These are phyloP conservation scores for Globisporangium perplexum DNA, from an alignment of 352 stramenopile species.

Conservation along the genomic window DNA sequence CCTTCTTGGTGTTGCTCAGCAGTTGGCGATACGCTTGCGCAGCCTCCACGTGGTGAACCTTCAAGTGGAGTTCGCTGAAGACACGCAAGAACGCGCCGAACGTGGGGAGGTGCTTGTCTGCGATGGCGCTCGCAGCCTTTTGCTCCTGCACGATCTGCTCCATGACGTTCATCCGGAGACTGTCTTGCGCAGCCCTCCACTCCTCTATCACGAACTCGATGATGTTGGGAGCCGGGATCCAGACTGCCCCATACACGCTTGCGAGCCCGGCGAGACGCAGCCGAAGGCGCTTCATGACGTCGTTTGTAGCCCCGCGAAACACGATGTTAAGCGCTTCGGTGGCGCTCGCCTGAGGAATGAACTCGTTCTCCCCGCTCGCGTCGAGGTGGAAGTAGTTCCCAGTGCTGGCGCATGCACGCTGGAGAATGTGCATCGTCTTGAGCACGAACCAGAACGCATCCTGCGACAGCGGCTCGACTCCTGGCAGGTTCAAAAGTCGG, in stretches of 20 bases:
- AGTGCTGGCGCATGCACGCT: constrained; percentile 26
- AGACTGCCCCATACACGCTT: constrained; percentile 46
- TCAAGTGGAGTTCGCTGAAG: constrained; percentile 26
- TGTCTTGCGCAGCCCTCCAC: constrained; percentile 27
- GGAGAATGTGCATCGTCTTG: constrained; percentile 38
- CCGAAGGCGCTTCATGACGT: constrained; percentile 36
- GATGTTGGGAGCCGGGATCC: constrained; percentile 44
- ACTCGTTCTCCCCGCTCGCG: constrained; percentile 37
- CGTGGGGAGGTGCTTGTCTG: constrained; percentile 6
- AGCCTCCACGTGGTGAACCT: constrained; percentile 24
- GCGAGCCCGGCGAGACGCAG: constrained; percentile 34
- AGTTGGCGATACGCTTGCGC: constrained; percentile 30
- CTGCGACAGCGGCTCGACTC: constrained; percentile 24
- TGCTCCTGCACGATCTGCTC: constrained; percentile 19
- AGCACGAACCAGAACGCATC: constrained; percentile 55
- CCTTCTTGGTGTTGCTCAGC: constrained; percentile 8
- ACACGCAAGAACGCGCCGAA: constrained; percentile 22
- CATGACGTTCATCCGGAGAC: constrained; percentile 17
- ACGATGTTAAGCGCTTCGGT: constrained; percentile 32
- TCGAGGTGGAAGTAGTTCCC: constrained; percentile 46
- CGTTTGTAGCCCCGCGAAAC: constrained; percentile 24
- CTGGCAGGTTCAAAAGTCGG: constrained; percentile 29
- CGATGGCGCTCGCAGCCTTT: neutral
- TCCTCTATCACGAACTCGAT: constrained; percentile 45
- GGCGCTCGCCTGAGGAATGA: constrained; percentile 33